phyloP scores from a whole-genome alignment of 1,139 yeast species.

The Yamadazyma atmosphaerica region DNA sequence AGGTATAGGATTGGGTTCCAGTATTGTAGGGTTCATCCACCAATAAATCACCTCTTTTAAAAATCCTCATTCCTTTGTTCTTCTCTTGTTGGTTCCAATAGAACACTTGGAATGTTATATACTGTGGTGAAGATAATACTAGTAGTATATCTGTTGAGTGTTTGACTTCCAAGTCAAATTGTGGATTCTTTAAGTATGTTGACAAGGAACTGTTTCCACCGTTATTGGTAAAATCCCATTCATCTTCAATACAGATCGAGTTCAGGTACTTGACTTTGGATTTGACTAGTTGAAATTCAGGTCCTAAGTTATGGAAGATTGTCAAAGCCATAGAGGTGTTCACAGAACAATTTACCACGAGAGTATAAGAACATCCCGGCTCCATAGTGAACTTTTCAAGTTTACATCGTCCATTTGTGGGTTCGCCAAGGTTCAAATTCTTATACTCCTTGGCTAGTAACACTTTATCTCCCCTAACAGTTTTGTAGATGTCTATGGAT shows the following conservation, averaged over 20 bases:
- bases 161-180: conserved; percentile 38
- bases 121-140: conserved; percentile 22
- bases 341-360: conserved; percentile 25
- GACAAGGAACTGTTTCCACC: conserved; percentile 62
- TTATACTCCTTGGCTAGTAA: conserved; percentile 30
- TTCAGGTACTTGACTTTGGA: conserved; percentile 22
- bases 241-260: conserved; percentile 30
- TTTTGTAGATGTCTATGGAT: conserved; percentile 30
- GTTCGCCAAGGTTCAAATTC: conserved; percentile 19
- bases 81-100: conserved; percentile 22
- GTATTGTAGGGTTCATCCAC: conserved; percentile 27
- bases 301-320: conserved; percentile 29
- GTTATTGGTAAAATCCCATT: conserved; percentile 48
- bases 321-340: conserved; percentile 38
- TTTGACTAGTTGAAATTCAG: conserved; percentile 23
- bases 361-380: conserved; percentile 24
- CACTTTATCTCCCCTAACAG: conserved; percentile 33
- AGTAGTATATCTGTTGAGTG: conserved; percentile 21
- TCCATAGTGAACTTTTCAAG: conserved; percentile 25
- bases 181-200: conserved; percentile 63
- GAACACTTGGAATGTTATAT: conserved; percentile 46
- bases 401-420: conserved; percentile 31
- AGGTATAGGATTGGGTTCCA: conserved; percentile 19
- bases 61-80: conserved; percentile 22
- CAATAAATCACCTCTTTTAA: conserved; percentile 30